Evolutionary conservation across 495 filamentous ascomycete genomes (phyloP).

Genomic region (Aspergillus cristatus): DNA sequence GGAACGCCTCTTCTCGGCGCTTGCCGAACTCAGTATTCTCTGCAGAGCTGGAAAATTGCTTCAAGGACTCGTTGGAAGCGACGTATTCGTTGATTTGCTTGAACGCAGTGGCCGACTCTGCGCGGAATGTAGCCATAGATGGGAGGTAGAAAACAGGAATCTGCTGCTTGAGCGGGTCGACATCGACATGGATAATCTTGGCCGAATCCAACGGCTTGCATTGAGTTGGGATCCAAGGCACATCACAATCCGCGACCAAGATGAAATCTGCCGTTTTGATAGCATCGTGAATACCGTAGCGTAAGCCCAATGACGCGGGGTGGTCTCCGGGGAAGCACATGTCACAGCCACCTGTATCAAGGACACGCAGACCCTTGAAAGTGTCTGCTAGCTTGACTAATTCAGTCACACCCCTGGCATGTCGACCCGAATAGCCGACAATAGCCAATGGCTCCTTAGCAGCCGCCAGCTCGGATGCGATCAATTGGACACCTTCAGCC

Average conservation of each 20-base stretch:
- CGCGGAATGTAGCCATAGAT: conserved; percentile 65
- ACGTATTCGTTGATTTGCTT: conserved; percentile 61
- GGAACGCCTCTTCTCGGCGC: conserved; percentile 49
- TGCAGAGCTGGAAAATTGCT: conserved; percentile 35
- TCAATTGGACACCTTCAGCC: conserved; percentile 50
- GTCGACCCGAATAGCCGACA: conserved; percentile 75
- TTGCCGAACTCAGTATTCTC: conserved; percentile 44
- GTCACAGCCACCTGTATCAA: conserved; percentile 86
- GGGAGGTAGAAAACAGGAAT: conserved; percentile 78
- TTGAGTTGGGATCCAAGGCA: conserved; percentile 62
- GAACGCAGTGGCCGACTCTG: conserved; percentile 61
- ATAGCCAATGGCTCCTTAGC: conserved; percentile 73
- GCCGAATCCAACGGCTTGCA: conserved; percentile 46
- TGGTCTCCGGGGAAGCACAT: conserved; percentile 93
- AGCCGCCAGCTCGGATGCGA: conserved; percentile 59
- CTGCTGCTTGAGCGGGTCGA: conserved; percentile 79
- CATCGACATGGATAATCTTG: conserved; percentile 73
- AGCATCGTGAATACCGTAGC: conserved; percentile 65
- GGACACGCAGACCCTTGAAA: conserved; percentile 69
- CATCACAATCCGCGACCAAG: conserved; percentile 76
- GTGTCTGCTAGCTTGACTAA: conserved; percentile 70
- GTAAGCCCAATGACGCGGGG: conserved; percentile 59
- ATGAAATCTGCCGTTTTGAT: conserved; percentile 78
- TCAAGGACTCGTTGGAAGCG: conserved; percentile 31
- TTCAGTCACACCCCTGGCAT: conserved; percentile 56